phyloP scores from a whole-genome alignment of 495 filamentous ascomycete genomes.

The Penicillium herquei region DNA sequence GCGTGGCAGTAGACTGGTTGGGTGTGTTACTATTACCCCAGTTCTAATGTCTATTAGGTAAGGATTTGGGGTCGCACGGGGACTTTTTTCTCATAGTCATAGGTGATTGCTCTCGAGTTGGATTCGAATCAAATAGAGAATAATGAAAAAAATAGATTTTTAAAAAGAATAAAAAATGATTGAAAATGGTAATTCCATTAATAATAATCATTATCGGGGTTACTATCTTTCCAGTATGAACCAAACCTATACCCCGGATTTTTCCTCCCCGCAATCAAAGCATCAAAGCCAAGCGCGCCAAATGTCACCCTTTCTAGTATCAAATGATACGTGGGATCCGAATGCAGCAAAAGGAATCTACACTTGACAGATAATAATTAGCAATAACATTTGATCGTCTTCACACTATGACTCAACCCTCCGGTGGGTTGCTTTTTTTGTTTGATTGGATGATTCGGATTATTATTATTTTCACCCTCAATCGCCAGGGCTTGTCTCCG shows the following conservation, averaged over 20 bases:
- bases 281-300: slow-evolving; percentile 22
- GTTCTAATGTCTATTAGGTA: background rate
- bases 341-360: no score
- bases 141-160: background rate
- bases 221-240: background rate
- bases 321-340: background rate
- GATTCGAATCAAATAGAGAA: no score
- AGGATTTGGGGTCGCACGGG: background rate
- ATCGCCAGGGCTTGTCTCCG: no score
- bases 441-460: no score
- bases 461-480: no score
- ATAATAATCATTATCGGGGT: background rate
- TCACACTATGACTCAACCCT: no score
- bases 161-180: no score
- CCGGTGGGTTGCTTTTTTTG: no score
- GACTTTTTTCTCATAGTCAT: background rate
- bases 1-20: background rate
- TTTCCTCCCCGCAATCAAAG: slow-evolving; percentile 21
- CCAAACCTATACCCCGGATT: slow-evolving; percentile 27
- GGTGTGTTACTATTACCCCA: no score
- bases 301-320: slow-evolving; percentile 19
- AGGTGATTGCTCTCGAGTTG: slow-evolving; percentile 16
- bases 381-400: no score
- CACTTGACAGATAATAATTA: no score
- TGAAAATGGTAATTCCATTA: background rate